These are phyloP conservation scores for Ophiostoma ips DNA, from an alignment of 2,329 filamentous ascomycete genomes.

Conservation along the genomic window DNA sequence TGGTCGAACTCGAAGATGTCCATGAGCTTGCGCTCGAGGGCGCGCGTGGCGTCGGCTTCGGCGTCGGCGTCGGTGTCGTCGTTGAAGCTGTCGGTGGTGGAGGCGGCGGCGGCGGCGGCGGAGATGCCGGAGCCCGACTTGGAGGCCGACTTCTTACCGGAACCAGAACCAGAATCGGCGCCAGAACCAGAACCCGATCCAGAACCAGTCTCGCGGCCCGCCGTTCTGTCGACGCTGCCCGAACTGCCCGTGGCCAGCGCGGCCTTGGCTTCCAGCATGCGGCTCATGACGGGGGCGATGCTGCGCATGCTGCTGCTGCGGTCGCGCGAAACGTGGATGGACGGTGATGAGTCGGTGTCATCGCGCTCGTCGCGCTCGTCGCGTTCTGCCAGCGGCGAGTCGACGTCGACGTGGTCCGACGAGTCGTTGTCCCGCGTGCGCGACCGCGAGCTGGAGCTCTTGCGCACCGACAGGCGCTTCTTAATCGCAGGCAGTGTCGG, in stretches of 20 bases:
- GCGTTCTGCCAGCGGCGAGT: not conserved
- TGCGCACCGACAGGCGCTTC: slow-evolving; percentile 3
- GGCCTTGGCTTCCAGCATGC: slow-evolving; percentile 60
- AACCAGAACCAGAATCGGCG: not conserved
- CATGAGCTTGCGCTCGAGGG: slow-evolving; percentile 57
- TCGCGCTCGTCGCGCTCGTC: not conserved
- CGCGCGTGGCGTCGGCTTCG: slow-evolving; percentile 33
- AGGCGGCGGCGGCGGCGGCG: slow-evolving; percentile 31
- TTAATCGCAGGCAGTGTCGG: slow-evolving; percentile 29
- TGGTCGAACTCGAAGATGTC: slow-evolving; percentile 76
- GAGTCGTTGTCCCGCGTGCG: too few species aligned
- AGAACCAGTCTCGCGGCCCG: too few species aligned
- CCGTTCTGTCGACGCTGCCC: not conserved
- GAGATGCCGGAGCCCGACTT: slow-evolving; percentile 16
- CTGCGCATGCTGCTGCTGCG: slow-evolving; percentile 23
- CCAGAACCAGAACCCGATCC: not conserved
- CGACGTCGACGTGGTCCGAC: not conserved
- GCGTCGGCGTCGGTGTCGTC: slow-evolving; percentile 23
- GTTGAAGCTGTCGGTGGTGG: slow-evolving; percentile 27
- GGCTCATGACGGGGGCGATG: slow-evolving; percentile 59
- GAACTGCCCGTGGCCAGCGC: slow-evolving; percentile 30
- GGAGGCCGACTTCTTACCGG: slow-evolving; percentile 24
- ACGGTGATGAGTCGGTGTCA: slow-evolving; percentile 12
- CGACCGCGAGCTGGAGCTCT: not conserved
- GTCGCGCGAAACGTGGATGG: slow-evolving; percentile 20